These are phyloP conservation scores for Scleromitrula shiraiana DNA, from an alignment of 2,329 filamentous ascomycete species.

Conservation along the genomic window DNA sequence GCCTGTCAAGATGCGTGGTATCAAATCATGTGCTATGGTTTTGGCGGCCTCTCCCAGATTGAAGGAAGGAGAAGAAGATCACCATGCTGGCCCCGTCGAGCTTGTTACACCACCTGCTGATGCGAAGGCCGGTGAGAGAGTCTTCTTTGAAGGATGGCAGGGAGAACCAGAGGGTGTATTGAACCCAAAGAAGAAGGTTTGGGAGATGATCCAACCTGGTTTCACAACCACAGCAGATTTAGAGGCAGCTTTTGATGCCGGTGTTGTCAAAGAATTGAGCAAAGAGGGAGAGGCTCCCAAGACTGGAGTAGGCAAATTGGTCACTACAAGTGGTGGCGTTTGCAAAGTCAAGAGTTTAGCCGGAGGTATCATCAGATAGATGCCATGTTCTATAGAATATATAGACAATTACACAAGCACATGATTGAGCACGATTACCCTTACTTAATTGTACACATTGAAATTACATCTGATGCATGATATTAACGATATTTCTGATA, in stretches of 20 bases:
- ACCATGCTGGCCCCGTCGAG: constrained; percentile 87
- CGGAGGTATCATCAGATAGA: constrained; percentile 73
- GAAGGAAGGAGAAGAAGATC: constrained; percentile 72
- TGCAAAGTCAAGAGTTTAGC: constrained; percentile 79
- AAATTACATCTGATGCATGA: not conserved
- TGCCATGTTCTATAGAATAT: not conserved
- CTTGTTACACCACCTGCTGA: constrained; percentile 76
- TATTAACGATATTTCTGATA: not conserved
- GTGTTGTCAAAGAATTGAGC: constrained; percentile 65
- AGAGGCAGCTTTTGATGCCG: constrained; percentile 81
- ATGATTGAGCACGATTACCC: not conserved
- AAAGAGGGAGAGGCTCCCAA: constrained; percentile 51
- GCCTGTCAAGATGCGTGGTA: constrained; percentile 96
- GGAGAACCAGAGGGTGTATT: constrained; percentile 87
- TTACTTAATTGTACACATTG: not conserved
- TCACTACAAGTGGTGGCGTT: constrained; percentile 67
- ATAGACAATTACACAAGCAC: not conserved
- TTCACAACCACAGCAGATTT: constrained; percentile 80
- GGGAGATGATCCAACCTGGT: constrained; percentile 93
- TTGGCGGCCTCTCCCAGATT: constrained; percentile 82
- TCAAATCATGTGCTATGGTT: constrained; percentile 80
- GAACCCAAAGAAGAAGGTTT: constrained; percentile 99
- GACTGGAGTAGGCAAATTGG: constrained; percentile 50
- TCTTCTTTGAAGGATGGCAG: constrained; percentile 91
- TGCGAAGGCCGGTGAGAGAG: constrained; percentile 73